Conservation (phyloP, 805 yeast genomes). For the Ogataea ramenticola region DNA sequence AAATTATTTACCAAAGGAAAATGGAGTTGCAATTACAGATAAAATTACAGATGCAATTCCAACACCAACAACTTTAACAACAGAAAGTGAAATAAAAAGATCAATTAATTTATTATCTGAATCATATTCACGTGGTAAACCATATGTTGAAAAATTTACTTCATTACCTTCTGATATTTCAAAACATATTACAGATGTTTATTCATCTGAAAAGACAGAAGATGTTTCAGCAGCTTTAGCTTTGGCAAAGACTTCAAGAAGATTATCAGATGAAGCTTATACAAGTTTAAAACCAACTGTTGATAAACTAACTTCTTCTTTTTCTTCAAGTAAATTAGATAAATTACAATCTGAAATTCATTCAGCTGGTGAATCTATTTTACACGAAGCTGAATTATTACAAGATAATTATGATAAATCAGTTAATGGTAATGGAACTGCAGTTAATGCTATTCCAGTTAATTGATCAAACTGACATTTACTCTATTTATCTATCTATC, state of each 20-base stretch:
- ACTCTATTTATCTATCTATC: too few species aligned
- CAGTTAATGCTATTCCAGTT: not conserved
- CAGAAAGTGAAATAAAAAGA: not conserved
- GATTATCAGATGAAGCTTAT: slow-evolving; percentile 29
- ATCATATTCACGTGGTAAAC: not conserved
- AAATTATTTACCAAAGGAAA: not conserved
- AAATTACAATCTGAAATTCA: not conserved
- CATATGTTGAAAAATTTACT: not conserved
- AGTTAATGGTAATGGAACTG: not conserved
- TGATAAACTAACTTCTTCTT: slow-evolving; percentile 9
- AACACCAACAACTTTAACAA: not conserved
- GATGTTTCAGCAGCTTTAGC: slow-evolving; percentile 24
- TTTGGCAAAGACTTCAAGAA: slow-evolving; percentile 29
- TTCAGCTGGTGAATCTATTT: not conserved
- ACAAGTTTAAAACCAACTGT: slow-evolving; percentile 19
- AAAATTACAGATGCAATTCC: too few species aligned
- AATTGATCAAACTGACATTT: too few species aligned
- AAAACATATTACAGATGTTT: slow-evolving; percentile 24
- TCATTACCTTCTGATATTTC: slow-evolving; percentile 4
- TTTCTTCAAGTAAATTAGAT: slow-evolving; percentile 8
- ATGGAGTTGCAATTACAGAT: too few species aligned
- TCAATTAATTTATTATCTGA: not conserved
- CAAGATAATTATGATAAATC: not conserved
- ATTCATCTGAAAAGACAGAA: slow-evolving; percentile 22
- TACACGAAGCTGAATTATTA: not conserved